These are phyloP conservation scores for Capsella rubella DNA, from an alignment of 441 rosid species.

Conservation along the genomic window DNA sequence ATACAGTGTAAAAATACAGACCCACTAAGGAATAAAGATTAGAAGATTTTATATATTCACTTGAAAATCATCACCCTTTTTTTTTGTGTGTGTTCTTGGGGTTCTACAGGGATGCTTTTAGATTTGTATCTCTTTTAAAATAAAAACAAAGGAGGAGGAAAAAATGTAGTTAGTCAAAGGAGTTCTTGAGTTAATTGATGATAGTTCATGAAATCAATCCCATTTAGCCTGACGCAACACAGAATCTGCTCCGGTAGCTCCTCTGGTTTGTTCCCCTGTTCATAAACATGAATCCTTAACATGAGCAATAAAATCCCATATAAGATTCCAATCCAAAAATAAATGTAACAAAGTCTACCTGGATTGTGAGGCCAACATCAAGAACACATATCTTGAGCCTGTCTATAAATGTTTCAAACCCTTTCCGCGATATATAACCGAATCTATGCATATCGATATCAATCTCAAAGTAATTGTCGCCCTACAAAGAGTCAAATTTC, in stretches of 20 bases:
- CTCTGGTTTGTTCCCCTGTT: slow-evolving; percentile 82
- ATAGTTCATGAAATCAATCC: slow-evolving; percentile 63
- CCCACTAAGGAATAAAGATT: slow-evolving; percentile 7
- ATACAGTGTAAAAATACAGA: not conserved
- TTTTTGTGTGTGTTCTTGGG: not conserved
- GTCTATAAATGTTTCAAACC: slow-evolving; percentile 74
- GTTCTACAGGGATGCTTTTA: slow-evolving; percentile 35
- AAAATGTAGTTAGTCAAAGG: slow-evolving; percentile 30
- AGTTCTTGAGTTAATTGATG: slow-evolving; percentile 52
- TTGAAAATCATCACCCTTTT: slow-evolving; percentile 33
- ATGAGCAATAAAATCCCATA: slow-evolving; percentile 9
- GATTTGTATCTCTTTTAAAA: slow-evolving; percentile 8
- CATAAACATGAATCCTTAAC: slow-evolving; percentile 33
- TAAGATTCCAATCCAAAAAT: not conserved
- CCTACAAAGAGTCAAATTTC: slow-evolving; percentile 48
- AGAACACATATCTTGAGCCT: slow-evolving; percentile 66
- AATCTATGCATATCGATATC: slow-evolving; percentile 91
- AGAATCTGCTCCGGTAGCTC: slow-evolving; percentile 84
- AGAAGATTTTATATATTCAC: slow-evolving; percentile 33
- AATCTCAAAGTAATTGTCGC: slow-evolving; percentile 82
- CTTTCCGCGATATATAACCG: slow-evolving; percentile 82
- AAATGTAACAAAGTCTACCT: slow-evolving; percentile 51
- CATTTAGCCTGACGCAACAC: slow-evolving; percentile 74
- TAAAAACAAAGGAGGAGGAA: slow-evolving; percentile 12
- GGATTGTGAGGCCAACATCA: slow-evolving; percentile 88